Base-by-base conservation (phyloP, 2,329 filamentous ascomycete genomes). In the Cephalotrichum gorgonifer region DNA sequence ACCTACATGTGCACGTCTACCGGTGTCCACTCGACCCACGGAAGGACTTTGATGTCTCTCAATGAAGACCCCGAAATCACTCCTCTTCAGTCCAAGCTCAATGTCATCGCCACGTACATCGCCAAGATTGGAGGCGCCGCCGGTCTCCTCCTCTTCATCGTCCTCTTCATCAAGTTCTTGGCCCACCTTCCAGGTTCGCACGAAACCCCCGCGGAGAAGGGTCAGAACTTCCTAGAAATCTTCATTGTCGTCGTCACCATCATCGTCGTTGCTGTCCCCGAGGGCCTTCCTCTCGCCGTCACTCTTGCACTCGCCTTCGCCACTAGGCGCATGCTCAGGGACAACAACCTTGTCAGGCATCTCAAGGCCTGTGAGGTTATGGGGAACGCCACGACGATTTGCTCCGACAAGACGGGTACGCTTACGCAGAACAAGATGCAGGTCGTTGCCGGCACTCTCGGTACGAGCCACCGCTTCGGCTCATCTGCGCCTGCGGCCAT, bases 81-180 rank as follows among this genome's bases (percentile, higher is more conserved):
- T 0, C 85, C 85, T 12, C 74, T 89, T 20, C 85, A 89, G 64
- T 81, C 79, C 52, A 89, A 88, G 66, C 73, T 89, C 47, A 86
- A 85, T 59, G 72, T 78, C 52, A 79, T 89, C 54, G 85, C 85
- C 51, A 82, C 86, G 54, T 87, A 85, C 68, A 88, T 88, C 61
- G 85, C 85, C 51, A 86, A 86, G 64, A 69, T 88, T 31, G 85
- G 85, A 64, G 88, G 87, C 62, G 81, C 75, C 46, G 87, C 88
- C 44, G 88, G 85, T 54, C 70, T 93, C 14, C 69, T 88, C 8
- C 73, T 95, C 43, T 95, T 96, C 67, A 74, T 91, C 43, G 85
- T 94, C 43, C 74, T 95, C 14, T 79, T 95, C 59, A 90, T 95
- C 68, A 79, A 88, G 58, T 96, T 95, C 61, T 71, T 93, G 9